Conservation (phyloP, 805 yeast genomes). For the Ogataea zsoltii region DNA sequence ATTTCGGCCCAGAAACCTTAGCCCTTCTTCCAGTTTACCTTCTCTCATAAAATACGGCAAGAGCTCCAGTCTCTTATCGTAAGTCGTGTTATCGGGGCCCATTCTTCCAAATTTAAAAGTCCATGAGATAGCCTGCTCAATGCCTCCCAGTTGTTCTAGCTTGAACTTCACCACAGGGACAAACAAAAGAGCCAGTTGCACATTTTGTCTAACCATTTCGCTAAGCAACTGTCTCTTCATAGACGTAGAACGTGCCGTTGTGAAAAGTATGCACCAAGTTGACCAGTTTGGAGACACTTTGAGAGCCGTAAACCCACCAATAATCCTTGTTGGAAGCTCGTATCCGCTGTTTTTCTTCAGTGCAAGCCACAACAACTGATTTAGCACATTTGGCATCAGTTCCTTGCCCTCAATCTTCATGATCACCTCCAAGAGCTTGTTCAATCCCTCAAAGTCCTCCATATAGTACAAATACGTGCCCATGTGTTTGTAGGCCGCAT, state of each 20-base stretch:
- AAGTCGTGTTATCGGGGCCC: not conserved
- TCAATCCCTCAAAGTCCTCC: not conserved
- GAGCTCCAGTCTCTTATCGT: not conserved
- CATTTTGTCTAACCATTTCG: conserved; percentile 1
- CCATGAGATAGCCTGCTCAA: conserved; percentile 1
- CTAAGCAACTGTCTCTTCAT: not conserved
- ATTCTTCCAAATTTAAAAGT: not conserved
- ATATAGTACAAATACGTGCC: not conserved
- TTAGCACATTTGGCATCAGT: conserved; percentile 1
- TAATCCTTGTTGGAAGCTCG: not conserved
- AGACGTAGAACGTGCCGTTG: not conserved
- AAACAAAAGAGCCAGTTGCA: not conserved
- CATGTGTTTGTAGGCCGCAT: conserved; percentile 1
- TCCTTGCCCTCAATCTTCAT: not conserved
- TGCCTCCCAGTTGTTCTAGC: not conserved
- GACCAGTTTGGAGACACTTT: not conserved
- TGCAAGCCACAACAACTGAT: conserved; percentile 1
- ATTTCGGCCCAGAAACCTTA: not conserved
- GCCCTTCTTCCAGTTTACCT: not conserved
- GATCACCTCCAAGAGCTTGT: not conserved
- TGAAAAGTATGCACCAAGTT: conserved; percentile 1
- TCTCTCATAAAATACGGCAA: not conserved
- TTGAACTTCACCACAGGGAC: not conserved
- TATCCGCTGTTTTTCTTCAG: not conserved
- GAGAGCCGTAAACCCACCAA: not conserved